Percentiles rank a stretch among this genome's conserved stretches.
These are phyloP conservation scores for Sporopachydermia lactativora DNA, from an alignment of 805 yeast species.

Conservation along the genomic window DNA sequence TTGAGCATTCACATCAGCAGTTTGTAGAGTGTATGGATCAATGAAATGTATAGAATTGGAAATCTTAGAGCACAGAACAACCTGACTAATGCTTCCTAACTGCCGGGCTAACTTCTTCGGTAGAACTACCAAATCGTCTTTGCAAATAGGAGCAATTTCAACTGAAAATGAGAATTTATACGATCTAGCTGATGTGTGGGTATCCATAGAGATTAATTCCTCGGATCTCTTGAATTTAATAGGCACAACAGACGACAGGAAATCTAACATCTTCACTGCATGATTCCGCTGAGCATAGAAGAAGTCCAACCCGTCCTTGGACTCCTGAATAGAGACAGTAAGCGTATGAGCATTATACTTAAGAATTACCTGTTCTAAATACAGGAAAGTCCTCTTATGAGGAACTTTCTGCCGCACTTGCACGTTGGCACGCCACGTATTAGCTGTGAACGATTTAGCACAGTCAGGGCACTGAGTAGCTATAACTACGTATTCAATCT, in stretches of 20 bases:
- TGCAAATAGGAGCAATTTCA: slow-evolving; percentile 92
- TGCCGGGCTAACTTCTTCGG: slow-evolving; percentile 79
- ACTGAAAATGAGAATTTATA: slow-evolving; percentile 88
- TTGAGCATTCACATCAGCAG: slow-evolving; percentile 55
- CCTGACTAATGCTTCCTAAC: slow-evolving; percentile 67
- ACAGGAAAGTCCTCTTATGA: slow-evolving; percentile 92
- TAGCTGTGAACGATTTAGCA: slow-evolving; percentile 91
- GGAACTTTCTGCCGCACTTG: slow-evolving; percentile 96
- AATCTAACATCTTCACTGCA: slow-evolving; percentile 90
- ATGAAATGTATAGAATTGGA: slow-evolving; percentile 75
- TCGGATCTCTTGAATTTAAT: slow-evolving; percentile 71
- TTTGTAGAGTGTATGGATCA: slow-evolving; percentile 71
- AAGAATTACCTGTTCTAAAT: slow-evolving; percentile 87
- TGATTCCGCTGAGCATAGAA: slow-evolving; percentile 80
- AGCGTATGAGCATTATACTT: slow-evolving; percentile 88
- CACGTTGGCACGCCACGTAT: slow-evolving; percentile 96
- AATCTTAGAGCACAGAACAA: slow-evolving; percentile 75
- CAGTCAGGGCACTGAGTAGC: slow-evolving; percentile 98
- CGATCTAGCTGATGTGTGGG: slow-evolving; percentile 75
- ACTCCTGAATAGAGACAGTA: slow-evolving; percentile 85
- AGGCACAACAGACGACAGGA: slow-evolving; percentile 75
- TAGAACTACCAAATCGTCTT: slow-evolving; percentile 86
- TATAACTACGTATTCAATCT: slow-evolving; percentile 83
- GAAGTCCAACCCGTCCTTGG: slow-evolving; percentile 90
- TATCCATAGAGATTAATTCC: slow-evolving; percentile 84